Base-by-base conservation (phyloP, 2,329 filamentous ascomycete species). In the Diaporthe capsici region DNA sequence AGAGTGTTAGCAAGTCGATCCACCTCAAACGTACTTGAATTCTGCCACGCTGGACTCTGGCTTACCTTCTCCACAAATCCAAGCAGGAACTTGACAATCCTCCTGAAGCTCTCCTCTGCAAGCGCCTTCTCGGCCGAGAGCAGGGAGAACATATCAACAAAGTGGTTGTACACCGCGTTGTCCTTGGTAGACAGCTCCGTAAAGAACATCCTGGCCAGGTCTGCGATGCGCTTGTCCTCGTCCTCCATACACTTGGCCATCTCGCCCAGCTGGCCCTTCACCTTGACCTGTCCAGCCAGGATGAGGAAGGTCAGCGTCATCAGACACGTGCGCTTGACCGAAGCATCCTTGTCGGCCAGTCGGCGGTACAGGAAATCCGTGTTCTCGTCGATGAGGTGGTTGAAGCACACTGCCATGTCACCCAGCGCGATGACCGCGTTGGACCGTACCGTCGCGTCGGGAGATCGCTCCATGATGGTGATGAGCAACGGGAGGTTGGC, bases 231-330 rank as follows among this genome's bases (percentile, higher is more conserved):
- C 85, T 96, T 95, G 82, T 99, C 97, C n/a, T 93, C 92, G 81
- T 99, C 97, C 84, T 99, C 97, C 42, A 99, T 90, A 79, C 97
- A 99, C 86, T 99, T 99, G 74, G 97, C 97, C 97, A 99, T 99
- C 87, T 98, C 96, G 67, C 97, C 97, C 15, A 99, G 88, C 84
- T 99, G 97, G 37, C 97, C 97, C 88, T 99, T 99, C 84, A 99
- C 97, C 89, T 99, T 99, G 86, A 99, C 96, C 85, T 99, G 97
- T 37, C 97, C 97, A 0, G 97, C 97, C 60, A 99, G 87, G 80
- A 99, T 99, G 74, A 99, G 86, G 89, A 99, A 99, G 0, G 97
- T 99, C 79, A 99, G 86, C 1, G 97, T 99, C 97, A 98, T 99
- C 31, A 99, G 89, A 84, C 97, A 99, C 0, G 97, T 99, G 15